Percentiles rank a stretch among this genome's conserved stretches.
Conservation (phyloP, 2,329 filamentous ascomycete species). For the Sporothrix humicola region DNA sequence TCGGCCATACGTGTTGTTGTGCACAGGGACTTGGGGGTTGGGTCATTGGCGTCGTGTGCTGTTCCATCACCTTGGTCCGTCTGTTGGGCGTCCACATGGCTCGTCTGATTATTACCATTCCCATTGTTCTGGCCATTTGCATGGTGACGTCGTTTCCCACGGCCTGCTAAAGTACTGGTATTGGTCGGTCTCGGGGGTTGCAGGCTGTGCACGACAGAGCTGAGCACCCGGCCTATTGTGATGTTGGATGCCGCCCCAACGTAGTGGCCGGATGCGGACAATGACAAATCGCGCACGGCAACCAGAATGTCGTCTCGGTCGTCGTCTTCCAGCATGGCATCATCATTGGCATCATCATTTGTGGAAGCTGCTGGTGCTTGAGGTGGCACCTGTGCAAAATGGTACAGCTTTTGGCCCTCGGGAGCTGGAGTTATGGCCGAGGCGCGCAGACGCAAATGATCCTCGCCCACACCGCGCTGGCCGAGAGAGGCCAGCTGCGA, state of each 20-base stretch:
- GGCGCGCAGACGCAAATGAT: not conserved
- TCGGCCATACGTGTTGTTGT: slow-evolving; percentile 3
- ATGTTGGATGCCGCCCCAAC: slow-evolving; percentile 1
- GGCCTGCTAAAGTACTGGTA: not conserved
- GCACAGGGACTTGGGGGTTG: not conserved
- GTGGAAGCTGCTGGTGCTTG: not conserved
- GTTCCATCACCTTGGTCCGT: not conserved
- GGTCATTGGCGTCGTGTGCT: not conserved
- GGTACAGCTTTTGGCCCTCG: slow-evolving; percentile 1
- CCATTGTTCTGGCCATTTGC: not conserved
- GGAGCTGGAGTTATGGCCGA: not conserved
- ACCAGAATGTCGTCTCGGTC: not conserved
- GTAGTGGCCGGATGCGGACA: not conserved
- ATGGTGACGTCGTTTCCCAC: not conserved
- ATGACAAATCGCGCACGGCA: not conserved
- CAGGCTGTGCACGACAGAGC: not conserved
- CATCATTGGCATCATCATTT: no score
- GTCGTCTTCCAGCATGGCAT: not conserved
- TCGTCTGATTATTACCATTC: not conserved
- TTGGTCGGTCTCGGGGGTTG: not conserved
- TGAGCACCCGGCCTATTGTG: not conserved
- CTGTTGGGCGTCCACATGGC: not conserved
- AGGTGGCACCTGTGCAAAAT: not conserved
- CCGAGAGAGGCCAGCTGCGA: not conserved
- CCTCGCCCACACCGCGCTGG: not conserved